Evolutionary conservation across 331 rosid species (phyloP).

Genomic region (Phaseolus coccineus): DNA sequence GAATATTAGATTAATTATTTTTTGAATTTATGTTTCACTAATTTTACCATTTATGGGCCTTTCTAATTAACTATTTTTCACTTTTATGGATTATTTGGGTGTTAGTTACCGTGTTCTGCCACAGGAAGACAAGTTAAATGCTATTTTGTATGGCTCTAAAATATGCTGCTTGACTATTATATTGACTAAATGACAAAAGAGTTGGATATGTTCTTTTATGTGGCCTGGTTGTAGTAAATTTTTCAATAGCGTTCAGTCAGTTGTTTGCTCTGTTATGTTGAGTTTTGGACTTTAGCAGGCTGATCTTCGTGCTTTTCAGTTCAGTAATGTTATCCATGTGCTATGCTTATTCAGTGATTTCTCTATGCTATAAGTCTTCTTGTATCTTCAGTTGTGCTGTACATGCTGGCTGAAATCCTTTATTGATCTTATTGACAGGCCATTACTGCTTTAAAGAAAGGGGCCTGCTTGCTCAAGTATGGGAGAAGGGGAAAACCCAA

Average conservation of each 20-base stretch:
- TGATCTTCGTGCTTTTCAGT: slow-evolving; percentile 7
- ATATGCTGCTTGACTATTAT: slow-evolving; percentile 11
- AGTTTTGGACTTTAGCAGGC: slow-evolving; percentile 36
- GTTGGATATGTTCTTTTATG: slow-evolving; percentile 13
- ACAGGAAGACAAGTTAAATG: slow-evolving; percentile 1
- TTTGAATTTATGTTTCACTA: slow-evolving; percentile 32
- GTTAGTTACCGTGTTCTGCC: slow-evolving; percentile 21
- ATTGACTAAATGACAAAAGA: slow-evolving; percentile 30
- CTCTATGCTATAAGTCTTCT: slow-evolving; percentile 25
- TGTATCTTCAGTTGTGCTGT: slow-evolving; percentile 33
- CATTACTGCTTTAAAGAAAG: slow-evolving; percentile 95
- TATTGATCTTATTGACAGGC: slow-evolving; percentile 70
- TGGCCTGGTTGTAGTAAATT: slow-evolving; percentile 6
- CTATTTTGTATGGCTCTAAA: no score
- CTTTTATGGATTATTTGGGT: slow-evolving; percentile 26
- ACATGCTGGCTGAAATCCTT: slow-evolving; percentile 41
- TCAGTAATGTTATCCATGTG: slow-evolving; percentile 18
- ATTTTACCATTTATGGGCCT: slow-evolving; percentile 3
- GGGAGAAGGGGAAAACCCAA: slow-evolving; percentile 99
- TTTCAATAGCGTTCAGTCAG: not conserved
- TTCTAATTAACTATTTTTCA: not conserved
- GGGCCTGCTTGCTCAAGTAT: slow-evolving; percentile 94
- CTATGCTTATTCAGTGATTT: slow-evolving; percentile 19
- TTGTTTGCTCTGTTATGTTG: slow-evolving; percentile 6
- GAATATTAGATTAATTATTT: slow-evolving; percentile 9